Conservation (phyloP, 2,329 filamentous ascomycete genomes). For the Verticillium alfalfae region DNA sequence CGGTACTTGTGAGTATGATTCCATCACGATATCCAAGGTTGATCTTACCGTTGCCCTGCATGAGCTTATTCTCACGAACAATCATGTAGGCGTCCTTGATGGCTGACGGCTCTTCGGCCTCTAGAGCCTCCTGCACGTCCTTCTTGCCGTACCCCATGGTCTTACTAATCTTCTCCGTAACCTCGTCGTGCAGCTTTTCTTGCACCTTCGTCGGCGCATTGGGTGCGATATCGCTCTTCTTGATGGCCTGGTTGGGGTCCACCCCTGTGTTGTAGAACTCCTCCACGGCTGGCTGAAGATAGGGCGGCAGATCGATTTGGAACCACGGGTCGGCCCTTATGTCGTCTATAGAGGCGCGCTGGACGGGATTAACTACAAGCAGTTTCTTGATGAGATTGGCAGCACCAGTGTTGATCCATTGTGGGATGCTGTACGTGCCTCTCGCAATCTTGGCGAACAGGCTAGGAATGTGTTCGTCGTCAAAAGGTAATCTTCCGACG, state of each 20-base stretch:
- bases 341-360: slow-evolving; percentile 88
- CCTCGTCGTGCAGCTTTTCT: slow-evolving; percentile 84
- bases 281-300: slow-evolving; percentile 80
- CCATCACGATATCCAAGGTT: neutral
- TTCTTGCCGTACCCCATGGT: slow-evolving; percentile 96
- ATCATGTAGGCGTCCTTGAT: slow-evolving; percentile 99
- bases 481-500: slow-evolving; percentile 82
- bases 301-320: slow-evolving; percentile 75
- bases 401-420: slow-evolving; percentile 83
- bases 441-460: slow-evolving; percentile 97
- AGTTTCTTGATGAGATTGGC: slow-evolving; percentile 81
- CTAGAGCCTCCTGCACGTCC: slow-evolving; percentile 90
- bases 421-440: slow-evolving; percentile 86
- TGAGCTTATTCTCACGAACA: slow-evolving; percentile 93
- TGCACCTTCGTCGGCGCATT: slow-evolving; percentile 73
- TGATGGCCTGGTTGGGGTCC: slow-evolving; percentile 86
- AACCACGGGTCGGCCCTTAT: slow-evolving; percentile 96
- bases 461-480: slow-evolving; percentile 96
- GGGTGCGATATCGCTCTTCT: slow-evolving; percentile 74
- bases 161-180: slow-evolving; percentile 92
- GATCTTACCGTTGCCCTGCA: slow-evolving; percentile 84
- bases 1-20: slow-evolving; percentile 18
- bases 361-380: slow-evolving; percentile 91
- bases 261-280: slow-evolving; percentile 94
- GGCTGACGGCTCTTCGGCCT: slow-evolving; percentile 87